Conservation (phyloP, 2,329 filamentous ascomycete species). For the Gyromitra esculenta region DNA sequence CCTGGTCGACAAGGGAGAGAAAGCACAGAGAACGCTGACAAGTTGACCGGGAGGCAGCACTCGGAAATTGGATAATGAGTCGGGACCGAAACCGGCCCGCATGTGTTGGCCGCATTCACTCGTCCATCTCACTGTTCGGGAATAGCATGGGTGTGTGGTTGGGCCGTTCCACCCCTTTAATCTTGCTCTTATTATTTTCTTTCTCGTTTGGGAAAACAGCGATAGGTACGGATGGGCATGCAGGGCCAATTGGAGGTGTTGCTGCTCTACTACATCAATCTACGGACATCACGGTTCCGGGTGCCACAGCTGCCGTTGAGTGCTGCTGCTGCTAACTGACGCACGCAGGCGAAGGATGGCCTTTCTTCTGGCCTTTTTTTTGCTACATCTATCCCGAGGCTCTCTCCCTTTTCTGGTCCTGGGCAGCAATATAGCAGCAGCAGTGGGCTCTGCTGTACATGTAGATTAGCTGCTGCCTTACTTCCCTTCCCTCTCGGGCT, state of each 20-base stretch:
- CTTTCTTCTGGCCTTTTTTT: conserved; percentile 17
- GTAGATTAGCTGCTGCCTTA: conserved; percentile 20
- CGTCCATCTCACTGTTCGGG: conserved; percentile 30
- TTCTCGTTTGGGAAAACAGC: conserved; percentile 25
- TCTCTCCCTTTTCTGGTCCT: conserved; percentile 31
- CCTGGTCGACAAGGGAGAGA: conserved; percentile 6
- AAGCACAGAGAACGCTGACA: conserved; percentile 5
- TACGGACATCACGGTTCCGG: conserved; percentile 27
- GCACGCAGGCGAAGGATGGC: conserved; percentile 30
- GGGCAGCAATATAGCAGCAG: neutral
- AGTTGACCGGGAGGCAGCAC: conserved; percentile 19
- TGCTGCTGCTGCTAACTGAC: conserved; percentile 32
- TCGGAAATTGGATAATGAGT: conserved; percentile 44
- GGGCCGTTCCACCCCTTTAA: conserved; percentile 49
- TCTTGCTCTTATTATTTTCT: conserved; percentile 35
- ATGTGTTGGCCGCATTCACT: conserved; percentile 45
- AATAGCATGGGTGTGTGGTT: conserved; percentile 40
- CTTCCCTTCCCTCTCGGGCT: conserved; percentile 5
- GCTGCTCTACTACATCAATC: neutral
- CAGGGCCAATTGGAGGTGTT: conserved; percentile 40
- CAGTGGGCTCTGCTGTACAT: neutral
- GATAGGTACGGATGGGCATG: conserved; percentile 29
- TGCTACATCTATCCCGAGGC: conserved; percentile 35
- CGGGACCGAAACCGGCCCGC: conserved; percentile 40
- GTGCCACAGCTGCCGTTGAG: conserved; percentile 28